Base-by-base conservation (phyloP, 2,329 filamentous ascomycete genomes). In the Acrodontium crateriforme region DNA sequence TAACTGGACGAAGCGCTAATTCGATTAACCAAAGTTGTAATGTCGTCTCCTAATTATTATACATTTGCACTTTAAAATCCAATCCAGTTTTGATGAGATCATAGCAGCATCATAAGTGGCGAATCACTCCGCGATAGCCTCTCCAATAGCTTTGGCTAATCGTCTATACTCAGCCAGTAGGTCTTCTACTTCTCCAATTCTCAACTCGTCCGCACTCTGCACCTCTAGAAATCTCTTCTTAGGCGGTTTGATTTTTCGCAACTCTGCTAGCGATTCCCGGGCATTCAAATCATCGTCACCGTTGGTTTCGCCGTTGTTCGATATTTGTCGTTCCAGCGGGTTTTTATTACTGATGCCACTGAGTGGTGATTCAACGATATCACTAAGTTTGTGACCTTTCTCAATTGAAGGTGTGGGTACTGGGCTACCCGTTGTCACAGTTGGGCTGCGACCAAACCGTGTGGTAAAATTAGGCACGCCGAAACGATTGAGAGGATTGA, bases 341-440 rank as follows among this genome's bases (percentile, higher is more conserved):
- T 21, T 21, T 16, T 8, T 22, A 12, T 12, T 22, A 12, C 20
- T 10, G 10, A 22, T 12, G n/a, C 8, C 25, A 34, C 37, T 18
- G 38, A 34, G 15, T 32, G 46, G 28, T 27, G 45, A 29, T 38
- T 49, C 32, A 30, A 45, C 28, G 31, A 47, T 37, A 24, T 42
- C 33, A 6, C 34, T 38, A 7, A 54, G 32, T 16, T 42, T 40
- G 29, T 45, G 54, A 25, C 27, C 37, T 29, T 47, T 48, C 30
- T 39, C 69, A 9, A 78, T 74, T 3, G 76, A 74, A 6, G 35
- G 67, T 69, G 30, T 40, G 42, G 27, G 34, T 31, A 41, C 36
- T n/a, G n/a, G n/a, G n/a, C n/a, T n/a, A n/a, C n/a, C n/a, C 10
- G 47, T 33, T 6, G 39, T 33, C 14, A 48, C 29, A 11, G 30